Evolutionary conservation across 768 basidiomycete species (phyloP), one percentile per base, ranked within the genome.

Genomic region (Cyclocybe cylindracea): DNA sequence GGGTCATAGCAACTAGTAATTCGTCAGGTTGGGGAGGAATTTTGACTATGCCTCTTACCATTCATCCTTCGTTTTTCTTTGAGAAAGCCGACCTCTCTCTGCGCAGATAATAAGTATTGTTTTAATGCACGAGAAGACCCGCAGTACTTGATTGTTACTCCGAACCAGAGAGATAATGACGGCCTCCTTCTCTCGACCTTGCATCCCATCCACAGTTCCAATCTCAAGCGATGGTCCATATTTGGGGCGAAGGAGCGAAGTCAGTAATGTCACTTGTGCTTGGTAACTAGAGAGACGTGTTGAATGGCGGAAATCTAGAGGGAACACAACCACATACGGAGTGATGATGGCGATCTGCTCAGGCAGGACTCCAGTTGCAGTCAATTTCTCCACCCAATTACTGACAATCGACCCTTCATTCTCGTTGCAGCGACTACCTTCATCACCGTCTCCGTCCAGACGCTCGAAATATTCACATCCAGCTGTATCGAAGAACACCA

Each of bases 201-300:
- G 97, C 86, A 98, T 91, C 0, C 94, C 94, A 63, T 98, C 97
- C 1, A 98, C 94, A 0, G 89, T 92, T 1, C 95, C 97, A 39
- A 97, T 92, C 59, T 98, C 94, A 1, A 98, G 78, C 19, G 73
- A 72, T 0, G 75, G 66, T 0, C 88, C 89, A 60, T 89, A 78
- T n/a, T 72, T 65, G 0, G 87, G 84, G 18, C 88, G 83, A 14
- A 99, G 72, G 39, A 93, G 72, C 0, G 87, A 85, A 0, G 91
- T 82, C 36, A 98, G 75, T 1, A 94, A 77, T 2, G 88, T 83
- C 3, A 98, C 95, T 68, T 99, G 97, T 0, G 94, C 91, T 74
- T 97, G 94, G 69, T 99, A 96, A 44, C 90, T 91, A 54, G 10
- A 29, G 24, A 11, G 9, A 11, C 14, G 33, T 34, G 13, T 44